These are phyloP conservation scores for Naegleria lovaniensis DNA, from an alignment of 208 protist genomes.

Conservation along the genomic window DNA sequence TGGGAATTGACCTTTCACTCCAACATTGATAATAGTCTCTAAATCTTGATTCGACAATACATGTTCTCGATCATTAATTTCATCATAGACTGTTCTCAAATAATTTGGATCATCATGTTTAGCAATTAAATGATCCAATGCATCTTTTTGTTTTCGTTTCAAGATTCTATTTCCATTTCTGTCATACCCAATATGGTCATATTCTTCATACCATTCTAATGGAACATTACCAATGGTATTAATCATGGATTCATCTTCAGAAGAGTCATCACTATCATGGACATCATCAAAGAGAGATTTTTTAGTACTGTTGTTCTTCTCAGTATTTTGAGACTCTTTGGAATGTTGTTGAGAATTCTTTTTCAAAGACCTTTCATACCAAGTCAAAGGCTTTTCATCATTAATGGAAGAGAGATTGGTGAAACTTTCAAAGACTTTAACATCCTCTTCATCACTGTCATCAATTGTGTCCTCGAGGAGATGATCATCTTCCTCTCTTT, in stretches of 20 bases:
- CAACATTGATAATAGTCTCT: conserved; percentile 79
- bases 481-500: neutral
- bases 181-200: conserved; percentile 82
- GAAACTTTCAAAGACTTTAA: neutral
- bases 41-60: conserved; percentile 74
- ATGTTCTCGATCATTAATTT: conserved; percentile 75
- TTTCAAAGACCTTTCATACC: neutral
- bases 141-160: conserved; percentile 64
- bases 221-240: conserved; percentile 85
- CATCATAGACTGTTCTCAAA: conserved; percentile 79
- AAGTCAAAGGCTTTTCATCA: neutral
- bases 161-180: conserved; percentile 76
- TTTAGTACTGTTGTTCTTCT: neutral
- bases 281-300: conserved; percentile 2
- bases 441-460: neutral
- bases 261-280: neutral
- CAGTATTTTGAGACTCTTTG: neutral
- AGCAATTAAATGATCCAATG: conserved; percentile 76
- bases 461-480: neutral
- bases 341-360: neutral
- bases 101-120: conserved; percentile 78
- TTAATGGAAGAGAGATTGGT: neutral
- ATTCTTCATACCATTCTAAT: conserved; percentile 86
- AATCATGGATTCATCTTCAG: conserved; percentile 21
- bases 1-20: conserved; percentile 72